phyloP scores from a whole-genome alignment of 768 basidiomycete genomes.

The Ramaria sp. region DNA sequence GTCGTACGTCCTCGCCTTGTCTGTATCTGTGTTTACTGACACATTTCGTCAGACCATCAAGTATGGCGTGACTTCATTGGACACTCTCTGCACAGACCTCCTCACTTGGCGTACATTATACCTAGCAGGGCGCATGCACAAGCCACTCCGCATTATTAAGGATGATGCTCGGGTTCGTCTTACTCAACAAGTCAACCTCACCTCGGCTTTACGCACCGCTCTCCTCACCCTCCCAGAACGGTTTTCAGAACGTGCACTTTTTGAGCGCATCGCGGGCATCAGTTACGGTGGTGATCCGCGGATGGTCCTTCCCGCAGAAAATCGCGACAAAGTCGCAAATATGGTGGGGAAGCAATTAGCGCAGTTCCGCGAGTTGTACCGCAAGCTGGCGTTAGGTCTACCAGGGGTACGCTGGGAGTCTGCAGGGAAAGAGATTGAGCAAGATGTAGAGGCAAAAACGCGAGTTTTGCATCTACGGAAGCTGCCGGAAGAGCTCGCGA shows the following conservation, averaged over 20 bases:
- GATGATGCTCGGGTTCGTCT: conserved; percentile 87
- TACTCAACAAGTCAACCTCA: conserved; percentile 89
- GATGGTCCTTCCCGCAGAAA: conserved; percentile 92
- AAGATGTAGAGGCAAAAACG: conserved; percentile 62
- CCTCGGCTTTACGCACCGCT: conserved; percentile 82
- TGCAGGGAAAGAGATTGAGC: conserved; percentile 44
- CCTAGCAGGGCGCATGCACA: conserved; percentile 93
- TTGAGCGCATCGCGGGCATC: conserved; percentile 75
- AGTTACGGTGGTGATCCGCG: conserved; percentile 86
- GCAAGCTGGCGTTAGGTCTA: conserved; percentile 61
- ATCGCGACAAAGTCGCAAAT: conserved; percentile 87
- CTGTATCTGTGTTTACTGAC: not conserved
- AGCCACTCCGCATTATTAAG: conserved; percentile 87
- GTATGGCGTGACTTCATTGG: conserved; percentile 91
- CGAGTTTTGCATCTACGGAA: conserved; percentile 67
- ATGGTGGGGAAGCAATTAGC: conserved; percentile 75
- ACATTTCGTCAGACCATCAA: conserved; percentile 56
- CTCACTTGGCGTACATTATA: conserved; percentile 91
- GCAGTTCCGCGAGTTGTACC: conserved; percentile 85
- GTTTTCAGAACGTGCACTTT: conserved; percentile 77
- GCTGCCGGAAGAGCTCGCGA: conserved; percentile 60
- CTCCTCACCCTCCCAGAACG: conserved; percentile 75
- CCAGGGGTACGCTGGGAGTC: conserved; percentile 71
- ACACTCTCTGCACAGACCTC: conserved; percentile 81
- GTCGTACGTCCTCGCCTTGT: conserved; percentile 46